Evolutionary conservation across 768 basidiomycete species (phyloP).

Genomic region (Naganishia vishniacii): DNA sequence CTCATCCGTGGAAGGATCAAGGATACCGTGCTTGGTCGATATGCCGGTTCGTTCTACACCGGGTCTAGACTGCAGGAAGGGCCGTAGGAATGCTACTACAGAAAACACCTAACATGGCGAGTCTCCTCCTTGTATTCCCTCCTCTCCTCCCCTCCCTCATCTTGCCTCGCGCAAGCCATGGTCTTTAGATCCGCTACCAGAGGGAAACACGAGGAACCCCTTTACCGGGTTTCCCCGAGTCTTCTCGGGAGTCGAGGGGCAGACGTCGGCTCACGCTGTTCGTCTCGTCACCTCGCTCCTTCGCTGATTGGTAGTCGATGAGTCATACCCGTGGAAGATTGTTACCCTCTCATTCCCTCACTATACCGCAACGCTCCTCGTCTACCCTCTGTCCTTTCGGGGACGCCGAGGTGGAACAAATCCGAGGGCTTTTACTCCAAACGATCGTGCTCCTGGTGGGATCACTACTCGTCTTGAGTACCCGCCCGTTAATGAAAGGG

Average conservation of each 20-base stretch:
- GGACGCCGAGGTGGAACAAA: not conserved
- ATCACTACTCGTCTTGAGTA: slow-evolving; percentile 19
- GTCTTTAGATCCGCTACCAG: slow-evolving; percentile 33
- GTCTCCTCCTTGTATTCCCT: not conserved
- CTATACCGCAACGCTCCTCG: slow-evolving; percentile 11
- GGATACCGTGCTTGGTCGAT: slow-evolving; percentile 2
- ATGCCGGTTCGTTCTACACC: not conserved
- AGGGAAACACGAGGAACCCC: not conserved
- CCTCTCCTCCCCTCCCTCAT: not conserved
- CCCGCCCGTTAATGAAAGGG: not conserved
- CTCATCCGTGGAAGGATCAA: not conserved
- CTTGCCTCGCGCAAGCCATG: slow-evolving; percentile 22
- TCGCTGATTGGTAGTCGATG: slow-evolving; percentile 27
- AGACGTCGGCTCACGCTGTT: not conserved
- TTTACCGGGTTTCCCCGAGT: not conserved
- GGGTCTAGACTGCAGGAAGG: not conserved
- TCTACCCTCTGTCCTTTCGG: not conserved
- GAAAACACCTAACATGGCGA: not conserved
- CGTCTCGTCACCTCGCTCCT: slow-evolving; percentile 1
- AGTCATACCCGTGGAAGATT: slow-evolving; percentile 29
- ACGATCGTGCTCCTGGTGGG: slow-evolving; percentile 10
- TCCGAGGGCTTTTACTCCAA: slow-evolving; percentile 17
- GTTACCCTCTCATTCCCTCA: slow-evolving; percentile 4
- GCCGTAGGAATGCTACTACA: no score
- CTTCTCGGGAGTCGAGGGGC: not conserved